Conservation (phyloP, 805 yeast genomes). For the Peterozyma toletana region DNA sequence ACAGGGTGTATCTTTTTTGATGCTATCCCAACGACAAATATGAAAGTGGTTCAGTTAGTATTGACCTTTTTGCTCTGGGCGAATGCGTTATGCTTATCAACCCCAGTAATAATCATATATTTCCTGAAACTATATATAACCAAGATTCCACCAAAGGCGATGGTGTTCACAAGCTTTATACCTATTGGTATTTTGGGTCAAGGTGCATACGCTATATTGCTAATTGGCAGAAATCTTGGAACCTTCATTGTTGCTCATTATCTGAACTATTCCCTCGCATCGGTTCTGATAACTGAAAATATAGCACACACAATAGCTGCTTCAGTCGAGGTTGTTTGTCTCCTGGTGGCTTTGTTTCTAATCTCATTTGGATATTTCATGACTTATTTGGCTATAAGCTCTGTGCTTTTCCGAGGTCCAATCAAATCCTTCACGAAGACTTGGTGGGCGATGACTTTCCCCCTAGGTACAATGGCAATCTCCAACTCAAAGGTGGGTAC, state of each 20-base stretch:
- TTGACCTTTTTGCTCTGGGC: slow-evolving; percentile 59
- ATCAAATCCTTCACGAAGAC: slow-evolving; percentile 37
- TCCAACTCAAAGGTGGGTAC: slow-evolving; percentile 48
- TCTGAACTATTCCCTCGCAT: background rate
- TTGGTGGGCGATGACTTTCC: slow-evolving; percentile 88
- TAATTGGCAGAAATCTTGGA: background rate
- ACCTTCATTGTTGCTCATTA: background rate
- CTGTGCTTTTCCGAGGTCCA: background rate
- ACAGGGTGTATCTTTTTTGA: slow-evolving; percentile 52
- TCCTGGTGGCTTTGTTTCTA: slow-evolving; percentile 8
- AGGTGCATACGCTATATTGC: slow-evolving; percentile 62
- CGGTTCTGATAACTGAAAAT: background rate
- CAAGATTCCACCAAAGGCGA: slow-evolving; percentile 49
- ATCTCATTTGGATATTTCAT: slow-evolving; percentile 19
- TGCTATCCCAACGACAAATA: slow-evolving; percentile 30
- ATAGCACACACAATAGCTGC: background rate
- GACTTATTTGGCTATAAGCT: slow-evolving; percentile 3
- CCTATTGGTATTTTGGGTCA: slow-evolving; percentile 87
- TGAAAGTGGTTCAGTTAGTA: slow-evolving; percentile 45
- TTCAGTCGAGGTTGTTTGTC: background rate
- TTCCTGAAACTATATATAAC: slow-evolving; percentile 51
- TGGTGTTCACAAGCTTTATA: slow-evolving; percentile 61
- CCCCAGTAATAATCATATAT: slow-evolving; percentile 47
- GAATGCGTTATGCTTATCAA: slow-evolving; percentile 57
- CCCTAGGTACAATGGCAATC: slow-evolving; percentile 74